These are phyloP conservation scores for Typha latifolia DNA, from an alignment of 176 grass and related monocot species.

Conservation along the genomic window DNA sequence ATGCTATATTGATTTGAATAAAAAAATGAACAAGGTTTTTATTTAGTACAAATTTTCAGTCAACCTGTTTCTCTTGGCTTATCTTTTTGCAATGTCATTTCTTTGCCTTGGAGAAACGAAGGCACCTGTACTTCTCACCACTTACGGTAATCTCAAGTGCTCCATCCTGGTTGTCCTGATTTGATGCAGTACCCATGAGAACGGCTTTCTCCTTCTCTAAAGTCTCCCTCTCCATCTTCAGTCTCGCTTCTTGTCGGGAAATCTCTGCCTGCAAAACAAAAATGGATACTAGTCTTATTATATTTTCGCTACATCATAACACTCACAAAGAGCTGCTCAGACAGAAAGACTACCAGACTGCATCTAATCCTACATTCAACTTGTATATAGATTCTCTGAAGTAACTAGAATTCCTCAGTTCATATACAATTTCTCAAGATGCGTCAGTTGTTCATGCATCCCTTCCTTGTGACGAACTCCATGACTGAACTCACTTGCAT, in stretches of 20 bases:
- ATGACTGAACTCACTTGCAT: too few species aligned
- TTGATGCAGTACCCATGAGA: constrained; percentile 78
- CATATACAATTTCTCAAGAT: too few species aligned
- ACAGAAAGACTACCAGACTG: too few species aligned
- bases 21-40: background rate
- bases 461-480: too few species aligned
- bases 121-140: constrained; percentile 90
- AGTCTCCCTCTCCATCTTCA: constrained; percentile 83
- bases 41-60: too few species aligned
- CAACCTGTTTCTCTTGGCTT: too few species aligned
- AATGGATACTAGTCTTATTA: background rate
- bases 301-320: too few species aligned
- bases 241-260: constrained; percentile 60
- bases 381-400: too few species aligned
- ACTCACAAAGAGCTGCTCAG: too few species aligned
- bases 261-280: constrained; percentile 55
- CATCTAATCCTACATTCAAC: too few species aligned
- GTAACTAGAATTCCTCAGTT: too few species aligned
- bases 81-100: constrained; percentile 32
- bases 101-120: constrained; percentile 92
- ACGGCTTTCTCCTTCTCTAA: constrained; percentile 96
- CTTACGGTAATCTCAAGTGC: constrained; percentile 96
- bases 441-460: too few species aligned
- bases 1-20: background rate
- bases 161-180: constrained; percentile 80